Base-by-base conservation (phyloP, 1,139 yeast species). In the Protomyces inouyei region DNA sequence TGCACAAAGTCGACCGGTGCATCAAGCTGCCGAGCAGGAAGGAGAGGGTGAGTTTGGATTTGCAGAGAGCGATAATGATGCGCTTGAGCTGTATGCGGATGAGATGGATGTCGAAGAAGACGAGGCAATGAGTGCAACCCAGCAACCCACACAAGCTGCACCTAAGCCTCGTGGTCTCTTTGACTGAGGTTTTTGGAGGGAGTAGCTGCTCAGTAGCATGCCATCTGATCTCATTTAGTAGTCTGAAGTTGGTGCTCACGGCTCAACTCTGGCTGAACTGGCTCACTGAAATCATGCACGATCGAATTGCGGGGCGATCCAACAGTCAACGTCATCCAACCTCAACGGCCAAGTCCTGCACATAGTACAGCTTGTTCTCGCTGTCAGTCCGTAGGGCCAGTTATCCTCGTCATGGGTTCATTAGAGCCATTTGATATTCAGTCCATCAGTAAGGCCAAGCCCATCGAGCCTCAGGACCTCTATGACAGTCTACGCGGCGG, bases 41-140 rank as follows among this genome's bases (percentile, higher is more conserved):
- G 45, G 25, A 8, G 14, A 10, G 4, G 43, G 37, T 18, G 56
- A 53, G 28, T 37, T 25, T 38, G 48, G 48, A 4, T 43, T 43
- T 18, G 25, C 21, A 10, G 23, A 43, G 25, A 43, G 48, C 48
- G 46, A 35, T 25, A 46, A 43, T 23, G 57, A 52, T 18, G 63
- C 55, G 40, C 45, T 55, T 57, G 36, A 32, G 43, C 28, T 54
- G 21, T 60, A 54, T 46, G 64, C 59, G n/a, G 64, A 60, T 25
- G 55, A 60, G 10, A 12, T 43, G 21, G 56, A 37, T 16, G 60
- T 40, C 14, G 61, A 61, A 18, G 59, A 52, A 2, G 65, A 25
- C 16, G 56, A 46, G 8, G 61, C 46, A 45, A 35, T 65, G n/a
- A 66, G 63, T 4, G 67, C 67, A 16, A 63, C 67, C 4, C 67